Evolutionary conservation across 2,329 filamentous ascomycete species (phyloP), one percentile per base, ranked within the genome.

Genomic region (Sporothrix sp.): DNA sequence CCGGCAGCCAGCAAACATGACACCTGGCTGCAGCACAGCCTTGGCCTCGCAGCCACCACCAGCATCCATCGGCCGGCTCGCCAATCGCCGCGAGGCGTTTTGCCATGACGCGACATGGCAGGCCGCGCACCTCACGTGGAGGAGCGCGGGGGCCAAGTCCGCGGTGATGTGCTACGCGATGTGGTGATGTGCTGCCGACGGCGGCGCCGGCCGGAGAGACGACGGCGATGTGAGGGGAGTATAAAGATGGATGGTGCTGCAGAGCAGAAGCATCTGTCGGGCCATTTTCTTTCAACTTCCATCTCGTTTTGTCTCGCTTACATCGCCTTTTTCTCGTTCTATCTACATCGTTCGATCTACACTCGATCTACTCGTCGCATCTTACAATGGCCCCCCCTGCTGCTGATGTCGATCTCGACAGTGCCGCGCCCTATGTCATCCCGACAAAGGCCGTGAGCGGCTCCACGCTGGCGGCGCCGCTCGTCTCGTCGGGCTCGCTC

Each of bases 311-410:
- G n/a, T n/a, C n/a, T n/a, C n/a, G n/a, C n/a, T n/a, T n/a, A n/a
- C n/a, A n/a, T n/a, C n/a, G n/a, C n/a, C n/a, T n/a, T n/a, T n/a
- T n/a, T n/a, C n/a, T n/a, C n/a, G n/a, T n/a, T n/a, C n/a, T 7
- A 33, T 27, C n/a, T 21, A 42, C 21, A 36, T 21, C 14, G 7
- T 14, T 33, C n/a, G 18, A 3, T 48, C n/a, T n/a, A 1, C 4
- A n/a, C 9, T 23, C 21, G 14, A 18, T 32, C 36, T n/a, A 33
- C 36, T n/a, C 25, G 10, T 9, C 13, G 27, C 46, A 39, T 33
- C 10, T 25, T 44, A 45, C 21, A 37, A 62, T 62, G 61, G 59
- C 61, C 43, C 60, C 59, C 52, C 60, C 61, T 18, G 58, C 59
- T 28, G 61, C 60, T 21, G 61, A 62, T 51, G 53, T 61, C 49